phyloP scores from a whole-genome alignment of 345 rosid genomes.

The Anastatica hierochuntica region DNA sequence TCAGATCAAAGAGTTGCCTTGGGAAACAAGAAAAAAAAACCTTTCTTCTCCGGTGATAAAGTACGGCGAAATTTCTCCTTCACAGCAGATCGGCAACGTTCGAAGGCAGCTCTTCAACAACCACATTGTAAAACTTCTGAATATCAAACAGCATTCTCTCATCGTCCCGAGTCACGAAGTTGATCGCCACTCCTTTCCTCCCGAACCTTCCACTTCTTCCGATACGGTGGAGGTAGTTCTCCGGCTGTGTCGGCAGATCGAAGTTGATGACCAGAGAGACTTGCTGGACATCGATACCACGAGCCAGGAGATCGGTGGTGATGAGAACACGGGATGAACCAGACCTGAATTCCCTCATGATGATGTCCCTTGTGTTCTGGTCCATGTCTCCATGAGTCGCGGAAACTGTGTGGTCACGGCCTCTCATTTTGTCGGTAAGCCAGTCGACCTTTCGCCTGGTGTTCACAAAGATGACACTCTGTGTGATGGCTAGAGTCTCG shows the following conservation, averaged over 20 bases:
- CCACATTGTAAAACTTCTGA: slow-evolving; percentile 51
- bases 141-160: slow-evolving; percentile 56
- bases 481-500: slow-evolving; percentile 64
- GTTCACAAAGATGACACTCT: slow-evolving; percentile 69
- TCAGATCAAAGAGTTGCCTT: slow-evolving; percentile 29
- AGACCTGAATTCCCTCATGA: slow-evolving; percentile 70
- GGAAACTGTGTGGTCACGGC: slow-evolving; percentile 64
- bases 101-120: slow-evolving; percentile 50
- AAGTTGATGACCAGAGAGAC: slow-evolving; percentile 65
- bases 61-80: slow-evolving; percentile 5
- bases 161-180: slow-evolving; percentile 45
- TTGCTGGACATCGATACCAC: slow-evolving; percentile 73
- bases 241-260: slow-evolving; percentile 65
- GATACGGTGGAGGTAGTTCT: slow-evolving; percentile 66
- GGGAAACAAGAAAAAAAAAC: slow-evolving; percentile 14
- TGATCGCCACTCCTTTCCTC: slow-evolving; percentile 67
- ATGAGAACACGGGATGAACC: slow-evolving; percentile 69
- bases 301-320: slow-evolving; percentile 66
- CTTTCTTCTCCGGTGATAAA: slow-evolving; percentile 25
- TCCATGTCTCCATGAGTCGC: slow-evolving; percentile 79
- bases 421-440: slow-evolving; percentile 67
- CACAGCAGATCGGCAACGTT: slow-evolving; percentile 52
- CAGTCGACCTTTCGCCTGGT: slow-evolving; percentile 69
- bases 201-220: slow-evolving; percentile 77
- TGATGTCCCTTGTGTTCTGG: slow-evolving; percentile 65